Conservation (phyloP, 2,329 filamentous ascomycete species). For the Trichophyton schoenleinii region DNA sequence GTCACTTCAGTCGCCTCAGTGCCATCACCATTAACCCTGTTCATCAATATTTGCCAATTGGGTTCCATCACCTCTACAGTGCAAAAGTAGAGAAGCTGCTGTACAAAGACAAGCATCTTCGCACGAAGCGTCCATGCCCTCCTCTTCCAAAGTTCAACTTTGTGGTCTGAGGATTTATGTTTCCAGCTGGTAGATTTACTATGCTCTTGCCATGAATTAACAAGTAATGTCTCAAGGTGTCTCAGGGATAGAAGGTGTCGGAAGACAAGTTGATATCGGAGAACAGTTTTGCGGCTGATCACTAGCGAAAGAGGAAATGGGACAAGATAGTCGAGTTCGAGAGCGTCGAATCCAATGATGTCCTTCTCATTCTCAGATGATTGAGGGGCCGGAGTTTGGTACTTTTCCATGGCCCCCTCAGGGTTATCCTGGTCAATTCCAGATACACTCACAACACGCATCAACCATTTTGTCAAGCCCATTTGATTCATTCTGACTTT, state of each 20-base stretch:
- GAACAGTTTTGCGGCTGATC: constrained; percentile 91
- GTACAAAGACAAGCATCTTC: constrained; percentile 92
- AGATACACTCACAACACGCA: constrained; percentile 92
- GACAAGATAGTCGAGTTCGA: constrained; percentile 87
- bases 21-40: constrained; percentile 54
- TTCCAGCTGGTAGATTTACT: constrained; percentile 71
- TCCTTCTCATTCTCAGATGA: constrained; percentile 63
- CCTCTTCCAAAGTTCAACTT: constrained; percentile 83
- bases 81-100: constrained; percentile 93
- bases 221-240: constrained; percentile 76
- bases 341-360: constrained; percentile 77
- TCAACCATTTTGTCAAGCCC: constrained; percentile 81
- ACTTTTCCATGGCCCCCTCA: constrained; percentile 50
- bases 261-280: constrained; percentile 90
- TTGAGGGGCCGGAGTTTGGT: constrained; percentile 58
- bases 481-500: constrained; percentile 96
- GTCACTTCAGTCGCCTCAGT: constrained; percentile 28
- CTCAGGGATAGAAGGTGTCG: constrained; percentile 83
- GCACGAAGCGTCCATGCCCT: constrained; percentile 82
- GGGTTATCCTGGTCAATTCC: constrained; percentile 76
- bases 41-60: constrained; percentile 91
- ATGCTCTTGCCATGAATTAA: constrained; percentile 81
- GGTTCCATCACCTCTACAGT: constrained; percentile 95
- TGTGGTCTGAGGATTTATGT: constrained; percentile 58
- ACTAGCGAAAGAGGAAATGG: constrained; percentile 93